Base-by-base conservation (phyloP, 306 rosid genomes). In the Gastrolobium bilobum region DNA sequence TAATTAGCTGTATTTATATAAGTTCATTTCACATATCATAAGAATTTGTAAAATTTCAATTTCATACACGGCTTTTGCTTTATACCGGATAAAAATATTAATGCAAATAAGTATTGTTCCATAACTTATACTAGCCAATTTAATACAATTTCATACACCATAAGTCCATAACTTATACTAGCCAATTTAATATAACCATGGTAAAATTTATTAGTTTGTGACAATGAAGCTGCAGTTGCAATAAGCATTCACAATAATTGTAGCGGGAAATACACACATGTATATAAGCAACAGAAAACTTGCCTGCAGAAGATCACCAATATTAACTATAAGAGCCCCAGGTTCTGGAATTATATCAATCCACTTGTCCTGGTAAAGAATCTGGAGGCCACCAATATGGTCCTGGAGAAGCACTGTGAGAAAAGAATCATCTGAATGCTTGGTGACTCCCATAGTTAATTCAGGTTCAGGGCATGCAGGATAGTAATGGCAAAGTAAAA, bases 401-500 rank as follows among this genome's bases (percentile, higher is more conserved):
- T 63, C 69, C 13, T 63, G 69, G 33, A 63, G 69, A 37, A 63
- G 69, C 13, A 63, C 69, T 37, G 69, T 63, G 48, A 63, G 31
- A 38, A 63, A 63, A 39, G 6, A 14, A 31, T 63, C 38, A 38
- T 63, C 69, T 6, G 69, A 63, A 38, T 63, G 69, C 69, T 63
- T 63, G 31, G 69, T 38, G 47, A 48, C 38, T 38, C 69, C 69
- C 69, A 63, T 0, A 1, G 69, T 63, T 14, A 63, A 20, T 63
- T 63, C 69, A 3, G 69, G 69, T 37, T 63, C 69, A 63, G 69
- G 69, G 31, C 69, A 63, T 1, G 69, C 47, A 37, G 69, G 69
- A 7, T 63, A 63, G 69, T 63, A 63, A 38, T 63, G 69, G 47
- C 69, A 37, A n/a, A 63, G 69, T 3, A 30, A n/a, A 38, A 63